Evolutionary conservation across 129 eudicot species (phyloP).

Genomic region (Logfia minima): DNA sequence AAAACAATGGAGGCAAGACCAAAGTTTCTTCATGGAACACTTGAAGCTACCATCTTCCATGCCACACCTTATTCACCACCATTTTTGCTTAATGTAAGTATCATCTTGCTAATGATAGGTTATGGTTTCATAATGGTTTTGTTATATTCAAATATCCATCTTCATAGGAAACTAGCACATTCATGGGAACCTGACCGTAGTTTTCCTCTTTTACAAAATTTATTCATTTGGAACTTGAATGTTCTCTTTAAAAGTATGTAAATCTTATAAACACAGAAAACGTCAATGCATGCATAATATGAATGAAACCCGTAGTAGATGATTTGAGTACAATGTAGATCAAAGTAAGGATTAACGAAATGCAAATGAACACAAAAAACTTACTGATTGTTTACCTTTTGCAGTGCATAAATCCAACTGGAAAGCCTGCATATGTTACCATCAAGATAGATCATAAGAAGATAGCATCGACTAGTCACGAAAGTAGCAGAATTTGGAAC

Average conservation of each 20-base stretch:
- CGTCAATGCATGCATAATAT: neutral
- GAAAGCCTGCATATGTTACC: constrained; percentile 71
- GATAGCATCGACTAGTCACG: constrained; percentile 69
- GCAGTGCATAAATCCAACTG: constrained; percentile 63
- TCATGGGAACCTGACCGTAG: no score
- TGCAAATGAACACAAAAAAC: neutral
- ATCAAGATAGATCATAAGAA: constrained; percentile 63
- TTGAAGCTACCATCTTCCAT: constrained; percentile 83
- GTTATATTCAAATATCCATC: neutral
- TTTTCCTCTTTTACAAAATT: no score
- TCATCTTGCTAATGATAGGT: constrained; percentile 13
- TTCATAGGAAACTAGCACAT: neutral
- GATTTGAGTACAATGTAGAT: constrained; percentile 2
- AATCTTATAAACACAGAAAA: no score
- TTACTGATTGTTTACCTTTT: constrained; percentile 21
- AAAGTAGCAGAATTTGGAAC: constrained; percentile 74
- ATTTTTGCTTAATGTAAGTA: constrained; percentile 54
- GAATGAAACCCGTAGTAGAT: neutral
- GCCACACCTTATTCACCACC: constrained; percentile 68
- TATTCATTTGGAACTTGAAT: neutral
- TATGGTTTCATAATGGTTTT: neutral
- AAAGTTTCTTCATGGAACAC: constrained; percentile 80
- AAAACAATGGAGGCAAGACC: constrained; percentile 43
- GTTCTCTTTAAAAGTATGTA: no score
- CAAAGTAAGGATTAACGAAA: neutral